Base-by-base conservation (phyloP, 2,329 filamentous ascomycete genomes). In the Hymenoscyphus repandus region DNA sequence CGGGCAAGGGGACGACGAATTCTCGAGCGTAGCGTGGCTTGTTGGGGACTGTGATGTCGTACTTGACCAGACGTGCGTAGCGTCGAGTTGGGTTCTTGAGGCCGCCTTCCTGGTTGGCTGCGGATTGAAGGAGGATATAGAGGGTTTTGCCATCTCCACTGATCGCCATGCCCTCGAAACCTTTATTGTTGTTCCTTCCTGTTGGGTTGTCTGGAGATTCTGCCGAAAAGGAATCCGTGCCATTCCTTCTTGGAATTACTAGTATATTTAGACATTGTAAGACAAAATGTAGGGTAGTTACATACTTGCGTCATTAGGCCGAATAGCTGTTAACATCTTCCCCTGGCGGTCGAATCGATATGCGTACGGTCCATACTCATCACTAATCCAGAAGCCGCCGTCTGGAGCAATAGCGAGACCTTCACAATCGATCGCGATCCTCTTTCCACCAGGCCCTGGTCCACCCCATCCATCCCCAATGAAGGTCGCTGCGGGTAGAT, bases 111-210 rank as follows among this genome's bases (percentile, higher is more conserved):
- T 85, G 80, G 52, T 77, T 74, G 4, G 80, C 69, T 0, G 84
- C 83, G 1, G 79, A 81, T 64, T 90, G 85, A 18, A 88, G 70
- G 50, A 89, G 72, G 1, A 78, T 76, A 62, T 80, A 88, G 10
- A 89, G 70, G 1, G 73, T 79, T 54, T 79, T 80, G 9, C 83
- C 82, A 56, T 86, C 79, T 0, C 75, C 71, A 3, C 77, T 80
- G n/a, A 78, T 67, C 0, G 82, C 84, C 44, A 90, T 67, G 0
- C 81, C 85, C 66, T 90, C 86, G 44, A 89, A 79, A n/a, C 86
- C 85, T 64, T 88, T 84, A 66, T 90, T 90, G 66, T 90, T 88
- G 49, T 76, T 72, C 17, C 86, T 77, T 11, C 86, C 86, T 1
- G 76, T 76, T 1, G 74, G 72, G 0, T 83, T 80, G 56, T 85